Evolutionary conservation across 768 basidiomycete genomes (phyloP), one percentile per base, ranked within the genome.

Genomic region (Lactifluus piperatus): DNA sequence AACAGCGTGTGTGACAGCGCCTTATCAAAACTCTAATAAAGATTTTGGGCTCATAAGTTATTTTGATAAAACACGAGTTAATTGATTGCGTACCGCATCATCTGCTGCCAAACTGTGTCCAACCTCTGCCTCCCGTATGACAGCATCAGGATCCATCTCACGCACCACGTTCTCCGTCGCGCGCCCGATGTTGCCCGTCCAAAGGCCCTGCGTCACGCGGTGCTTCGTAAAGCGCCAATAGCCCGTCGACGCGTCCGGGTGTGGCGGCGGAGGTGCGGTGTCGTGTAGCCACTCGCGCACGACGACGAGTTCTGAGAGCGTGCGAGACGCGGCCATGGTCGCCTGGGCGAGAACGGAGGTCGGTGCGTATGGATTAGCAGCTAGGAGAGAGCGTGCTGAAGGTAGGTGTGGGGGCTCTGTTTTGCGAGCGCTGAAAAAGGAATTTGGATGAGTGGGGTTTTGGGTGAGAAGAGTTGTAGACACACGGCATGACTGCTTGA

Each of bases 201-300:
- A 76, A 57, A 0, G 83, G 2, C 55, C 51, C 26, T 58, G 57
- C 27, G 27, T 58, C 3, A 58, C 57, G 36, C 60, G 60, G 11
- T 61, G 34, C 44, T 61, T 61, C 30, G 60, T 61, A 44, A 61
- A 56, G 18, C 60, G 60, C 60, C 60, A 61, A 51, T 61, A 61
- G 14, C 60, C 60, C 11, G 54, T 61, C 45, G 60, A 61, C 29
- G 54, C 60, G 29, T 56, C 60, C 6, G 54, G 60, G 26, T 56
- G 60, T 20, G 60, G 60, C 4, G 60, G 54, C 18, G 60, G 60
- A 2, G 60, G 80, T 0, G 88, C 86, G 0, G 81, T 86, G 43
- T 90, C 87, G 62, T 91, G 88, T 1, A 92, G 76, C 91, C 91
- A 94, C 69, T 92, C 89, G n/a, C 88, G 82, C 8, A 92, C 84